Percentiles rank a stretch among this genome's conserved stretches.
These are phyloP conservation scores for Tolypocladium pustulatum DNA, from an alignment of 2,329 filamentous ascomycete species.

Conservation along the genomic window DNA sequence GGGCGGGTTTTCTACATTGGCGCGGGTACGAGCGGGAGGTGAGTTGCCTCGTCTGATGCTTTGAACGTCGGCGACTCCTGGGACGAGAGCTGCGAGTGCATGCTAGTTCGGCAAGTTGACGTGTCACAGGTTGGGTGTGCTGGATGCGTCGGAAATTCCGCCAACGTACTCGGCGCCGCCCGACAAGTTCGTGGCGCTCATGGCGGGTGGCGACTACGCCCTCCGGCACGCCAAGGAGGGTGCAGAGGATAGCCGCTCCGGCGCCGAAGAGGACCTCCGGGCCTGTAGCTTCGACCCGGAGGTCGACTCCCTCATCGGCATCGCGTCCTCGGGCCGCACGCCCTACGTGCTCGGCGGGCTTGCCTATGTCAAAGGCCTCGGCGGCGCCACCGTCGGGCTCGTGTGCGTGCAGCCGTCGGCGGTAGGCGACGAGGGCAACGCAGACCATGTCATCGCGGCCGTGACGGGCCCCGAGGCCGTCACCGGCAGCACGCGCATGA, in stretches of 20 bases:
- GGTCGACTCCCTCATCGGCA: conserved; percentile 27
- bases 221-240: conserved; percentile 29
- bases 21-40: conserved; percentile 32
- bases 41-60: conserved; percentile 2
- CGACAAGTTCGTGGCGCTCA: conserved; percentile 27
- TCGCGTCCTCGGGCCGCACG: conserved; percentile 30
- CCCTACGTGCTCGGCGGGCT: conserved; percentile 26
- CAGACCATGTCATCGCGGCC: conserved; percentile 20
- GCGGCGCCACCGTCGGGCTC: conserved; percentile 25
- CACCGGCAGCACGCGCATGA: conserved; percentile 33
- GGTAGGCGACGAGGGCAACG: conserved; percentile 8
- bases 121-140: conserved; percentile 21
- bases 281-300: conserved; percentile 15
- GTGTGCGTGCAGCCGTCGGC: conserved; percentile 24
- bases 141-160: conserved; percentile 30
- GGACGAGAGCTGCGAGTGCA: background rate
- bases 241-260: conserved; percentile 25
- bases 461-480: conserved; percentile 31
- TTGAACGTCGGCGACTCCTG: background rate
- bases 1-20: conserved; percentile 17
- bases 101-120: background rate
- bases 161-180: conserved; percentile 28
- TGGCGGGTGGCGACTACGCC: conserved; percentile 29
- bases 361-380: conserved; percentile 20
- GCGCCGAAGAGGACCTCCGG: conserved; percentile 19